Percentiles rank a stretch among this genome's conserved stretches.
These are phyloP conservation scores for Curvularia sp. DNA, from an alignment of 2,329 filamentous ascomycete genomes.

Conservation along the genomic window DNA sequence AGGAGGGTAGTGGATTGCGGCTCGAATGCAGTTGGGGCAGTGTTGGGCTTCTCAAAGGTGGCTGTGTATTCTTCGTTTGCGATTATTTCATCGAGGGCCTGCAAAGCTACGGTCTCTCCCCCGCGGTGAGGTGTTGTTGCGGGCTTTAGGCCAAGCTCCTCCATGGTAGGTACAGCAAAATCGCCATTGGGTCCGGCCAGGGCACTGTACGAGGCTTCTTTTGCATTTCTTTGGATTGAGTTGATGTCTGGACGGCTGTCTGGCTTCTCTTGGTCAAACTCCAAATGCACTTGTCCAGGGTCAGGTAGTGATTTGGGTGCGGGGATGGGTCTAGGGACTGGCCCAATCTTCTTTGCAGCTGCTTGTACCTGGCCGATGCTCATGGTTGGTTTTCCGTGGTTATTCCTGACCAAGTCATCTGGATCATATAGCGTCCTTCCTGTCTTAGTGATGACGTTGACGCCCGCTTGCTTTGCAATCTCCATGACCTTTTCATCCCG, in stretches of 20 bases:
- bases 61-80: constrained; percentile 70
- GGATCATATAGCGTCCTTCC: constrained; percentile 78
- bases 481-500: constrained; percentile 67
- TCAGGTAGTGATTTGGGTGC: constrained; percentile 67
- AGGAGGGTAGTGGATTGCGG: constrained; percentile 77
- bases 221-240: constrained; percentile 59
- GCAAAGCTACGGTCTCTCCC: constrained; percentile 71
- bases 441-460: constrained; percentile 69
- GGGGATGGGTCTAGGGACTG: constrained; percentile 67
- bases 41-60: constrained; percentile 78
- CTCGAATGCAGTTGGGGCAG: constrained; percentile 75
- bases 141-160: constrained; percentile 68
- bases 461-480: constrained; percentile 69
- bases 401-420: constrained; percentile 70
- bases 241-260: constrained; percentile 67
- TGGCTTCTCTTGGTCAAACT: constrained; percentile 65
- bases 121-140: constrained; percentile 73
- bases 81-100: constrained; percentile 65
- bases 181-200: constrained; percentile 73
- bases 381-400: constrained; percentile 76
- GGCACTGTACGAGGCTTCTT: constrained; percentile 65
- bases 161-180: constrained; percentile 73
- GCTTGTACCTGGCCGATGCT: constrained; percentile 70
- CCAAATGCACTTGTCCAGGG: constrained; percentile 68
- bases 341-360: constrained; percentile 67